Percentiles rank a stretch among this genome's conserved stretches.
phyloP scores from a whole-genome alignment of 768 basidiomycete species.

The Xerocomellus chrysenteron region DNA sequence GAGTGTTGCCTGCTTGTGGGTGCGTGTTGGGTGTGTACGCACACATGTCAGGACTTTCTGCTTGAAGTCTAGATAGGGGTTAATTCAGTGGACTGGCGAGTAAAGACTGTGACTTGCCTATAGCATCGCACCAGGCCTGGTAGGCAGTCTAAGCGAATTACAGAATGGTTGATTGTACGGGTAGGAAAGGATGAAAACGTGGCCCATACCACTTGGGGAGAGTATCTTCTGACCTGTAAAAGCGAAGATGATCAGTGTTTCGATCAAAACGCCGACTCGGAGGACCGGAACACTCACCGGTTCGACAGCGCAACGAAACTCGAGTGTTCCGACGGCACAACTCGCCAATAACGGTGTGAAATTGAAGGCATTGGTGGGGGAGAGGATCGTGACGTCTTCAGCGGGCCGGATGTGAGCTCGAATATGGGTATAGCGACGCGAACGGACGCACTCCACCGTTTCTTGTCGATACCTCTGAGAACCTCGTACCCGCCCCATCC shows the following conservation, averaged over 20 bases:
- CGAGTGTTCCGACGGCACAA: constrained; percentile 79
- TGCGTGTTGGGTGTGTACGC: constrained; percentile 25
- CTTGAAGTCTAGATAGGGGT: constrained; percentile 49
- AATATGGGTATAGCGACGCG: neutral
- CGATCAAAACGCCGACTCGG: neutral
- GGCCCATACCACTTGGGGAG: constrained; percentile 51
- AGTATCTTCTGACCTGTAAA: constrained; percentile 51
- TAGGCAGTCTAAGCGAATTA: constrained; percentile 47
- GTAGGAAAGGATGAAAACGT: neutral
- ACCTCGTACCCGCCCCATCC: constrained; percentile 81
- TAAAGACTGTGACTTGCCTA: constrained; percentile 42
- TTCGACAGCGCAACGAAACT: constrained; percentile 79
- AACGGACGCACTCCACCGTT: constrained; percentile 57
- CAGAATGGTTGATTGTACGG: neutral
- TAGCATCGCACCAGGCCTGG: constrained; percentile 76
- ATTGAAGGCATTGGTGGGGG: constrained; percentile 51
- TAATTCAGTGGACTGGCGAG: neutral
- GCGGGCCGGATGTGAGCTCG: constrained; percentile 3
- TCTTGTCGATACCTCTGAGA: constrained; percentile 65
- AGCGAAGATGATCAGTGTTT: constrained; percentile 1
- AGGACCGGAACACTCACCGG: constrained; percentile 48
- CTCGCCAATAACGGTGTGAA: constrained; percentile 49
- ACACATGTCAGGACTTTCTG: constrained; percentile 61
- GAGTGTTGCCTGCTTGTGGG: neutral
- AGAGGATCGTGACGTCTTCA: constrained; percentile 63